A percentile compares a stretch with the other conserved stretches of the same genome.
Evolutionary conservation across 2,329 filamentous ascomycete species (phyloP).

Genomic region (Diaporthe vaccinii): DNA sequence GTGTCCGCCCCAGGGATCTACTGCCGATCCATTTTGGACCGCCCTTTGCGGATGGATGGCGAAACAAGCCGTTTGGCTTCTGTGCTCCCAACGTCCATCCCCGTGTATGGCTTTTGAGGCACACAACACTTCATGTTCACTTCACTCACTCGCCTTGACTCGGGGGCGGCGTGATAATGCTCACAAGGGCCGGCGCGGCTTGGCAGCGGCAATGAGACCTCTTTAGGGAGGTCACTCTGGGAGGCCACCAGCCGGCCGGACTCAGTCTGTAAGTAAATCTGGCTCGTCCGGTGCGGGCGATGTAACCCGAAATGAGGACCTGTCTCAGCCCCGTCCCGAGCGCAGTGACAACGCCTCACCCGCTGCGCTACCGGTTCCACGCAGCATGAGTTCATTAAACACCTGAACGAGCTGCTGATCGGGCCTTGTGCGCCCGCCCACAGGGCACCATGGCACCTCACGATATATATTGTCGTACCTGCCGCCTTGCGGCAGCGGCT

Average conservation of each 20-base stretch:
- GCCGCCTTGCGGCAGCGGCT: neutral
- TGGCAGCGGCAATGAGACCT: constrained; percentile 22
- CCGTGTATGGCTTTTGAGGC: neutral
- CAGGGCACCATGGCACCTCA: neutral
- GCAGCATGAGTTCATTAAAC: neutral
- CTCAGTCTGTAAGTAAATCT: neutral
- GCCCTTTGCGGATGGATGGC: neutral
- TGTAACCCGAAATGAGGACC: constrained; percentile 15
- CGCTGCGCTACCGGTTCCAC: constrained; percentile 8
- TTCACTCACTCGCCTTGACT: neutral
- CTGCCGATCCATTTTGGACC: neutral
- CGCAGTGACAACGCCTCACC: constrained; percentile 14
- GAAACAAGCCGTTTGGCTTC: neutral
- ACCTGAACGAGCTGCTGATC: neutral
- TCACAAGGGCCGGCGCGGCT: constrained; percentile 17
- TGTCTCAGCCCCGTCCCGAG: constrained; percentile 12
- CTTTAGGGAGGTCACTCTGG: constrained; percentile 28
- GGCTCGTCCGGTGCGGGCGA: constrained; percentile 21
- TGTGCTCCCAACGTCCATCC: neutral
- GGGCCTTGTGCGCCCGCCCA: constrained; percentile 7
- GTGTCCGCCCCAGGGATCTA: neutral
- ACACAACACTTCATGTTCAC: neutral
- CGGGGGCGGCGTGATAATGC: neutral
- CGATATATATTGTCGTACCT: neutral
- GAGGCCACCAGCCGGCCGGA: constrained; percentile 16